Conservation (phyloP, 78 protist species). For the Creolimax fragrantissima region DNA sequence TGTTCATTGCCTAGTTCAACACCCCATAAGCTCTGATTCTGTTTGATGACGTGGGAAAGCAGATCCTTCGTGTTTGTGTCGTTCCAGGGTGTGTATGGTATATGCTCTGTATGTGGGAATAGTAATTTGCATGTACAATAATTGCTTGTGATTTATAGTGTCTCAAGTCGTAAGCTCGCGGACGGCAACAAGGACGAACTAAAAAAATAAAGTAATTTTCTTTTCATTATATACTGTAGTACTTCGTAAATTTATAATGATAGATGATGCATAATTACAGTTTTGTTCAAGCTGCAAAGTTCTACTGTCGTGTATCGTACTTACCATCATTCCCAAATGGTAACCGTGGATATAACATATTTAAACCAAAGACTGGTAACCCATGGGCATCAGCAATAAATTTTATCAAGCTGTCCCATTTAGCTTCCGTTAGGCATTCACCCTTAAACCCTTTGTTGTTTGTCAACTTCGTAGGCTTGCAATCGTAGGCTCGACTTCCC, state of each 20-base stretch:
- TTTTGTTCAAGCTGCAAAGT: too few species aligned
- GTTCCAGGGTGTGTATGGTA: neutral
- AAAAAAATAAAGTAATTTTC: too few species aligned
- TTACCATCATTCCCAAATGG: neutral
- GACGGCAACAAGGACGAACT: too few species aligned
- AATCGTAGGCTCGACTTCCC: too few species aligned
- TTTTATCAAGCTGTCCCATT: neutral
- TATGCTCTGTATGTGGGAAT: neutral
- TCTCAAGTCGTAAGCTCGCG: too few species aligned
- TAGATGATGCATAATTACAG: too few species aligned
- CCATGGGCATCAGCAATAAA: neutral
- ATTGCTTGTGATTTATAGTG: too few species aligned
- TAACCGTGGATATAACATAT: neutral
- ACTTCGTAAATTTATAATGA: too few species aligned
- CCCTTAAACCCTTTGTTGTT: neutral
- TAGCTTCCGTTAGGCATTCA: neutral
- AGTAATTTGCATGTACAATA: too few species aligned
- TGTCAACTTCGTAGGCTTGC: neutral
- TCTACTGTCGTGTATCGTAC: too few species aligned
- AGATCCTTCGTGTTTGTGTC: neutral
- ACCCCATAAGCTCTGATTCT: neutral
- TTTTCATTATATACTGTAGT: too few species aligned
- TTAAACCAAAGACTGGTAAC: neutral
- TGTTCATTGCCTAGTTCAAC: neutral
- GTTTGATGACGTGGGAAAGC: neutral